phyloP scores from a whole-genome alignment of 164 flowering plant species.

The Vitis labrusca region DNA sequence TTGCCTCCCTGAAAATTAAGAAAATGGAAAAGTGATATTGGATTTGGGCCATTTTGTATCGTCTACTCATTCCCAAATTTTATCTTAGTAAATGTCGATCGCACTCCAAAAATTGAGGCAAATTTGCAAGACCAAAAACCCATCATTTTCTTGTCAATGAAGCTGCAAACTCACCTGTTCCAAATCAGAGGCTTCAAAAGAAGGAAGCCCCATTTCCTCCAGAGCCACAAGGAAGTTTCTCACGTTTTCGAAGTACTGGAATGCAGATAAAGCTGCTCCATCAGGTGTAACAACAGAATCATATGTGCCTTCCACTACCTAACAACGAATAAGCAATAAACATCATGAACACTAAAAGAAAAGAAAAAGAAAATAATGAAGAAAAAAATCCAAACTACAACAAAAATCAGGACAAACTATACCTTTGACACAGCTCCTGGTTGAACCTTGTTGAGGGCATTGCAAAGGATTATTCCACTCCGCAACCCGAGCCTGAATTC shows the following conservation, averaged over 20 bases:
- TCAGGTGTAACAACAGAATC: constrained; percentile 51
- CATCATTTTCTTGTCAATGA: neutral
- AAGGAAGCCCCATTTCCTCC: constrained; percentile 84
- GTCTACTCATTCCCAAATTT: neutral
- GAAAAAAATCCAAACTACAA: neutral
- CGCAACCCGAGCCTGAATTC: constrained; percentile 84
- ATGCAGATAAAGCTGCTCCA: constrained; percentile 62
- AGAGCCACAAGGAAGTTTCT: constrained; percentile 68
- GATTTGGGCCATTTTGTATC: neutral
- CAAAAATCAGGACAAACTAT: neutral
- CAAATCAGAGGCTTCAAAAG: constrained; percentile 67
- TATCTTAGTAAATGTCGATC: neutral
- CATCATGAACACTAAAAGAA: neutral
- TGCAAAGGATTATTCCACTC: constrained; percentile 84
- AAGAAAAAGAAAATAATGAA: neutral
- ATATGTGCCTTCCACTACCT: constrained; percentile 63
- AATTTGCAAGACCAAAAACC: neutral
- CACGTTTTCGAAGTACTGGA: constrained; percentile 65
- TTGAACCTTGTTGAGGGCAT: constrained; percentile 76
- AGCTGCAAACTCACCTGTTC: constrained; percentile 40
- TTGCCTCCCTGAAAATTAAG: constrained; percentile 54
- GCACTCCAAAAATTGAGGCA: neutral
- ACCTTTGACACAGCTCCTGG: constrained; percentile 91
- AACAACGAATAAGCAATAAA: constrained; percentile 1
- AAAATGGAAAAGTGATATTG: neutral